Evolutionary conservation across 768 basidiomycete species (phyloP).

Genomic region (Cytidiella melzeri): DNA sequence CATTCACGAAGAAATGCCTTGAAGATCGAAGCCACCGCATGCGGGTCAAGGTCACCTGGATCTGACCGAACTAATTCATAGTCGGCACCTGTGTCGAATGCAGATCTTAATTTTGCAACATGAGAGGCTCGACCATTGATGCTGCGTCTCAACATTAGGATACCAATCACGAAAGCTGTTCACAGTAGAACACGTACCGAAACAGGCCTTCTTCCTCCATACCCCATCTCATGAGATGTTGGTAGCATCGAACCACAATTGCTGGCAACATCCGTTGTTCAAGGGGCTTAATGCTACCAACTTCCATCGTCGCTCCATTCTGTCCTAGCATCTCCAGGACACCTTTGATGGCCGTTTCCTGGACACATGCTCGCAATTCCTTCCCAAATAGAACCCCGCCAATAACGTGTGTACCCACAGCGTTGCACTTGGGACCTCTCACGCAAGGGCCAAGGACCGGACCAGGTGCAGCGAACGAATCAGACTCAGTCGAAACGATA

Average conservation of each 20-base stretch:
- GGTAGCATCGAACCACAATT: conserved; percentile 73
- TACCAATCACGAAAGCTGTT: neutral
- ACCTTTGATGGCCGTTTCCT: conserved; percentile 45
- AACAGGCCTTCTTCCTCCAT: conserved; percentile 84
- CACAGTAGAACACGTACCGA: conserved; percentile 50
- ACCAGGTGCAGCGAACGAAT: conserved; percentile 37
- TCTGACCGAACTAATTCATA: conserved; percentile 72
- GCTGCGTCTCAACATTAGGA: conserved; percentile 30
- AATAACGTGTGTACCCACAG: conserved; percentile 22
- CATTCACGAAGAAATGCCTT: conserved; percentile 90
- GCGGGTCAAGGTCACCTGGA: conserved; percentile 88
- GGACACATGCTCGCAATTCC: conserved; percentile 47
- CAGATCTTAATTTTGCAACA: conserved; percentile 62
- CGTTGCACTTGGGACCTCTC: conserved; percentile 45
- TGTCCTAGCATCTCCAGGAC: conserved; percentile 9
- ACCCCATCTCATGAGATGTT: conserved; percentile 79
- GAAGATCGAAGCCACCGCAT: conserved; percentile 89
- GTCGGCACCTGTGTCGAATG: conserved; percentile 90
- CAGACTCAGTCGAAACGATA: conserved; percentile 36
- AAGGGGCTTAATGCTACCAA: conserved; percentile 14
- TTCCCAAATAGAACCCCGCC: conserved; percentile 64
- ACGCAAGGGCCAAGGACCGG: conserved; percentile 51
- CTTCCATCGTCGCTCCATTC: neutral
- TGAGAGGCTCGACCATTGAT: conserved; percentile 82
- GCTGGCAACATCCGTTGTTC: conserved; percentile 51